A percentile compares a stretch with the other conserved stretches of the same genome.
phyloP scores from a whole-genome alignment of 768 basidiomycete genomes.

The Myochromella boudieri region DNA sequence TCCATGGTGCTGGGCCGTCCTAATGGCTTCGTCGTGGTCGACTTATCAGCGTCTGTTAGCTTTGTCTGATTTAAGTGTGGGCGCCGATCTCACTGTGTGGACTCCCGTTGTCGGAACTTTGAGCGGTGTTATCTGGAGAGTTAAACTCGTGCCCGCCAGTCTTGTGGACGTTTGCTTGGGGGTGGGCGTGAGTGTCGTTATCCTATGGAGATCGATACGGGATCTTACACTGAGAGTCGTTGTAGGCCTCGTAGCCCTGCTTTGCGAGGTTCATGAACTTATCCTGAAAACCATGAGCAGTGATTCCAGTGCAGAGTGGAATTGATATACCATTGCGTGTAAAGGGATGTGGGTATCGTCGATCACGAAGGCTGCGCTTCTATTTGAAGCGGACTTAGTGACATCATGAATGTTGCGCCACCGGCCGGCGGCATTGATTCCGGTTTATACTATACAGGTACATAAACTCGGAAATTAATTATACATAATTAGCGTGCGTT shows the following conservation, averaged over 20 bases:
- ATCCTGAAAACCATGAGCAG: slow-evolving; percentile 42
- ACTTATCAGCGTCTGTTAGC: slow-evolving; percentile 36
- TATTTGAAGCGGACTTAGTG: background rate
- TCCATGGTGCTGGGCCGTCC: slow-evolving; percentile 53
- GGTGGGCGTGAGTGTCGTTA: slow-evolving; percentile 16
- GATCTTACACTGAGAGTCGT: slow-evolving; percentile 44
- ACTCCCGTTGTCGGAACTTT: slow-evolving; percentile 20
- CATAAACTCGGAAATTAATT: background rate
- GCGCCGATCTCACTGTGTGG: slow-evolving; percentile 29
- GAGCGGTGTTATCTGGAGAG: slow-evolving; percentile 46
- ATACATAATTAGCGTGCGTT: slow-evolving; percentile 11
- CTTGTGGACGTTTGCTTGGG: slow-evolving; percentile 42
- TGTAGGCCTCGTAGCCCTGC: slow-evolving; percentile 57
- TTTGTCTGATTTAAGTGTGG: background rate
- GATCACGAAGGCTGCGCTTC: background rate
- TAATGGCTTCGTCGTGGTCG: slow-evolving; percentile 60
- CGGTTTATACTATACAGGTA: background rate
- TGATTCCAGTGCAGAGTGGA: background rate
- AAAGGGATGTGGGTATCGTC: slow-evolving; percentile 7
- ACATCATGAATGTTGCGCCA: slow-evolving; percentile 2
- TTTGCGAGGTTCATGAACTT: slow-evolving; percentile 70
- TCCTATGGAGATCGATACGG: slow-evolving; percentile 6
- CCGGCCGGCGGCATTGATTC: no score
- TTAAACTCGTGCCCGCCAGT: slow-evolving; percentile 71
- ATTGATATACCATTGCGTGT: slow-evolving; percentile 12